A percentile compares a stretch with the other conserved stretches of the same genome.
phyloP scores from a whole-genome alignment of 108 stramenopile species.

The Cyclostephanos tholiformis region DNA sequence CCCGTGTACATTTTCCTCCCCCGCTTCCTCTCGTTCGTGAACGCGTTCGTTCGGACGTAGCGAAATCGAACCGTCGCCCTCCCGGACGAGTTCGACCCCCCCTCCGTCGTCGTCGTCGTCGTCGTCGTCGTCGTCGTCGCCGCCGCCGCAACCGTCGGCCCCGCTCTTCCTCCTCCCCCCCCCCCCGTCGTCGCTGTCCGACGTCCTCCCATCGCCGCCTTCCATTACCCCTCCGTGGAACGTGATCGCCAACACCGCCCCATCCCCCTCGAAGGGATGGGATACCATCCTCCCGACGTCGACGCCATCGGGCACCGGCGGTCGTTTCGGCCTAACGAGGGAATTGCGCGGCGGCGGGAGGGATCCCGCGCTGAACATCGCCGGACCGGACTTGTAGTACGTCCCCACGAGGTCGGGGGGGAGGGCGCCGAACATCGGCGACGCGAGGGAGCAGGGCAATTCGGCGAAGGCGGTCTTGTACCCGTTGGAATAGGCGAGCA shows the following conservation, averaged over 20 bases:
- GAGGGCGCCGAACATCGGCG: conserved; percentile 51
- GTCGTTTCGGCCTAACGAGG: conserved; percentile 77
- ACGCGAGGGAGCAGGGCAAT: conserved; percentile 48
- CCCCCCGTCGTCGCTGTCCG: not conserved
- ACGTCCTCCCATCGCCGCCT: not conserved
- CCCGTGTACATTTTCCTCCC: conserved; percentile 77
- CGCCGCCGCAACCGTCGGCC: too few species aligned
- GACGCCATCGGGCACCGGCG: conserved; percentile 75
- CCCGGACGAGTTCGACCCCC: conserved; percentile 30
- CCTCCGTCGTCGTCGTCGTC: not conserved
- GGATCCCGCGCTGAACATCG: conserved; percentile 89
- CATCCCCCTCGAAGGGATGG: conserved; percentile 86
- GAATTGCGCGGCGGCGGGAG: conserved; percentile 79
- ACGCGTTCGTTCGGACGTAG: conserved; percentile 76
- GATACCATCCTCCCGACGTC: conserved; percentile 73
- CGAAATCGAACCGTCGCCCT: conserved; percentile 60
- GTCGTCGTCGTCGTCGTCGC: too few species aligned
- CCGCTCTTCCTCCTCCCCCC: too few species aligned
- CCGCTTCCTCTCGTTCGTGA: conserved; percentile 81
- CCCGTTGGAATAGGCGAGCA: conserved; percentile 73
- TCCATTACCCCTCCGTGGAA: conserved; percentile 55
- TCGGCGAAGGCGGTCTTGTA: conserved; percentile 79
- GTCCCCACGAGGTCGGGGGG: conserved; percentile 77
- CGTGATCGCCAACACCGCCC: conserved; percentile 76
- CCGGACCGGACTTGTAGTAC: conserved; percentile 80